These are phyloP conservation scores for Backusella tuberculispora DNA, from an alignment of 192 early-diverging fungal species.

Conservation along the genomic window DNA sequence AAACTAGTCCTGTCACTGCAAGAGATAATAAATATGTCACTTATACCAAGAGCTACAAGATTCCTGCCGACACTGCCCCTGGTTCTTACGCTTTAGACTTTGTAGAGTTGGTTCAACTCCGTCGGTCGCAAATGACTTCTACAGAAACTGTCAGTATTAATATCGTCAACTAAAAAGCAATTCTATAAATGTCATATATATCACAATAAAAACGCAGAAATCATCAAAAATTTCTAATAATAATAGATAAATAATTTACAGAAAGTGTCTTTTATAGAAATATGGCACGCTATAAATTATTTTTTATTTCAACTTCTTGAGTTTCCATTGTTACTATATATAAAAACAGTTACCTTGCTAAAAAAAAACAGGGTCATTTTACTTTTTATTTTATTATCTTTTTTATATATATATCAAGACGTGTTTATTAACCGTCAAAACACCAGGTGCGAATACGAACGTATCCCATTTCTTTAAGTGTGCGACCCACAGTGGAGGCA, in stretches of 20 bases:
- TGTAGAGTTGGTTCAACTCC: conserved; percentile 24
- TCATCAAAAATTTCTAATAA: no score
- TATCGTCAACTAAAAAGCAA: conserved; percentile 30
- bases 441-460: no score
- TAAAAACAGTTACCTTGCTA: background rate
- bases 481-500: no score
- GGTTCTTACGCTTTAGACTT: conserved; percentile 43
- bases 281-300: background rate
- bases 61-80: conserved; percentile 31
- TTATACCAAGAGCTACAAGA: conserved; percentile 23
- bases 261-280: conserved; percentile 6
- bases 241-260: background rate
- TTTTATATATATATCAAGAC: no score
- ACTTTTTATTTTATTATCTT: no score
- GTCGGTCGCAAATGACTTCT: conserved; percentile 21
- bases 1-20: conserved; percentile 33
- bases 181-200: background rate
- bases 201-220: conserved; percentile 4
- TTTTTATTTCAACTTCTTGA: background rate
- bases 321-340: background rate
- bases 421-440: no score
- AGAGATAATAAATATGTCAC: conserved; percentile 32
- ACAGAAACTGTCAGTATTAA: conserved; percentile 36
- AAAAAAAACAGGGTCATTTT: no score
- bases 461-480: no score